Evolutionary conservation across 352 stramenopile genomes (phyloP), one percentile per base, ranked within the genome.

Genomic region (Globisporangium recalcitrans): DNA sequence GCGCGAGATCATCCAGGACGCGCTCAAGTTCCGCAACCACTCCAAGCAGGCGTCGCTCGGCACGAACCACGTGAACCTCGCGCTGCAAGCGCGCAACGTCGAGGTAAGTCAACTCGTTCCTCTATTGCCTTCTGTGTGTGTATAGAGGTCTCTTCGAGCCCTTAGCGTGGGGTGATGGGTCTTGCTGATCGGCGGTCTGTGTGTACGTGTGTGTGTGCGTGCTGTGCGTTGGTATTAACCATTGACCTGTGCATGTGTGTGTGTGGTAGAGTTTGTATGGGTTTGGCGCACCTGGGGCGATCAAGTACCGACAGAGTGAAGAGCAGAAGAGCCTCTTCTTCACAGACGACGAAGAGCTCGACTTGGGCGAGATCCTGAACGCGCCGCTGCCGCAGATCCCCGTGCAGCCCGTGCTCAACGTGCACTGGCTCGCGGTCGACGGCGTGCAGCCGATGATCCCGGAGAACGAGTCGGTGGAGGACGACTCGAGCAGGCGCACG

Each of bases 381-480:
- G 82, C 82, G 31, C 80, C 84, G 40, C 64, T 95, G 44, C 82
- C 83, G 48, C 74, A 84, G 61, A 78, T 91, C 40, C 85, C 85
- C 26, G 74, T 91, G 42, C 77, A 88, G 24, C 85, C 83, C 2
- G 69, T 80, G 61, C 64, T 93, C 4, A 87, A 90, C 58, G 59
- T 93, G 19, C 85, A 95, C 70, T 95, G 85, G 85, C 73, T 93
- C 63, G 85, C 85, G 1, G 84, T 95, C 4, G 82, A 93, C 58
- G 85, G 85, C 38, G 80, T 95, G 42, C 85, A 93, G 73, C 82
- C 85, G 14, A 60, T 88, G 24, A 92, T 93, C 47, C 82, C 85
- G 2, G 85, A 95, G 72, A 95, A 95, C 60, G 85, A 91, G 67
- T 82, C 79, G 46, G 69, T 70, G n/a, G 82, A 88, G 54, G 75